These are phyloP conservation scores for Selenicereus undatus DNA, from an alignment of 148 eudicot genomes.

Conservation along the genomic window DNA sequence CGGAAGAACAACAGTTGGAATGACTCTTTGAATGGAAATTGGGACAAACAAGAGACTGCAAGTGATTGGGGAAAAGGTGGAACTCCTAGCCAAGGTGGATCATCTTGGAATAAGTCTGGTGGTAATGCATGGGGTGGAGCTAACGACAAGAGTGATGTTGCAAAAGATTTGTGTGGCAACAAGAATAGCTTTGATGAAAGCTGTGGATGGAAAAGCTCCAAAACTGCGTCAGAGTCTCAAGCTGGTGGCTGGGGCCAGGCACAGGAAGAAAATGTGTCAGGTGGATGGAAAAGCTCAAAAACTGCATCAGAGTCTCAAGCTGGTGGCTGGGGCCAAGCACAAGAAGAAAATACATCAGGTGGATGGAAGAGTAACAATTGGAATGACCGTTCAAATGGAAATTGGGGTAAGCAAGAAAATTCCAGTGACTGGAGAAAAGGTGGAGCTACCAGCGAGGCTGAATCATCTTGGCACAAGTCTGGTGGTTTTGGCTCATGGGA, in stretches of 20 bases:
- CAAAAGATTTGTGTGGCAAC: slow-evolving; percentile 11
- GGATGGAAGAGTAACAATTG: slow-evolving; percentile 14
- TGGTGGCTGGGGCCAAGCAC: slow-evolving; percentile 8
- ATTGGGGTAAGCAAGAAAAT: neutral
- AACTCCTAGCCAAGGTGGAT: neutral
- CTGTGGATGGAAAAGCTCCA: neutral
- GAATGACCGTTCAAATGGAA: neutral
- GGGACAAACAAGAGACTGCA: neutral
- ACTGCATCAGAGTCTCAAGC: neutral
- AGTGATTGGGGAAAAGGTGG: slow-evolving; percentile 5
- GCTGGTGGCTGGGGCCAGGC: slow-evolving; percentile 9
- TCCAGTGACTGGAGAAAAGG: slow-evolving; percentile 10
- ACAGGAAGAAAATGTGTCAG: slow-evolving; percentile 1
- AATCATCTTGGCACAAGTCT: slow-evolving; percentile 17
- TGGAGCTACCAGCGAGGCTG: neutral
- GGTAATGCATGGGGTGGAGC: slow-evolving; percentile 37
- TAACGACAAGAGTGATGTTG: slow-evolving; percentile 16
- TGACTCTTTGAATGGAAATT: neutral
- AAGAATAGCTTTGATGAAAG: neutral
- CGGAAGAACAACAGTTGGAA: neutral
- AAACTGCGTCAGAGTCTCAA: neutral
- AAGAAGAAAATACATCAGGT: slow-evolving; percentile 14
- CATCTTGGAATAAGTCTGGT: slow-evolving; percentile 17
- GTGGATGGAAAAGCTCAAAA: slow-evolving; percentile 15
- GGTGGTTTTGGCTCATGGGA: slow-evolving; percentile 20